Evolutionary conservation across 23 red algal species (phyloP).

Genomic region (Gracilaria vermiculophylla): DNA sequence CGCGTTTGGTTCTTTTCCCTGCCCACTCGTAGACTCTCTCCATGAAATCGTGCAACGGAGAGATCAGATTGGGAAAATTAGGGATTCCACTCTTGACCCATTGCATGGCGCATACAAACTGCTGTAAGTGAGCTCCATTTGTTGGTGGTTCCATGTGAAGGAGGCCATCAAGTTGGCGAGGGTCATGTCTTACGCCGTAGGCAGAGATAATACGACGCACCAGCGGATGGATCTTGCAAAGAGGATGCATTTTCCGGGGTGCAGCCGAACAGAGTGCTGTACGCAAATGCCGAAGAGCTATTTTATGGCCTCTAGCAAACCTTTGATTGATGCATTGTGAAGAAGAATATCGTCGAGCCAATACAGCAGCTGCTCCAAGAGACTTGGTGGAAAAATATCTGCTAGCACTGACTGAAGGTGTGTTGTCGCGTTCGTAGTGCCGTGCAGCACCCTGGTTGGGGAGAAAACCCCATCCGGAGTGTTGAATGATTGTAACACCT

Average conservation of each 20-base stretch:
- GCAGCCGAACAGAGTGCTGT: neutral
- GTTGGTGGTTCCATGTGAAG: constrained; percentile 11
- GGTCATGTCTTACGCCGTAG: neutral
- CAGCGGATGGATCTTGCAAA: neutral
- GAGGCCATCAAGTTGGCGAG: neutral
- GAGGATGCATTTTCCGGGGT: constrained; percentile 10
- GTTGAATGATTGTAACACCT: constrained; percentile 24
- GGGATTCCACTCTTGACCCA: neutral
- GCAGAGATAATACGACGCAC: constrained; percentile 5
- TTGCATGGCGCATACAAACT: constrained; percentile 1
- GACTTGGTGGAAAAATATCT: neutral
- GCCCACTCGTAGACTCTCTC: neutral
- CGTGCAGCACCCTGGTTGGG: neutral
- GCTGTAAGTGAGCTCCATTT: constrained; percentile 20
- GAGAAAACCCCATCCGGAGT: constrained; percentile 9
- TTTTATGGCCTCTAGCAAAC: neutral
- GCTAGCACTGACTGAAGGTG: constrained; percentile 9
- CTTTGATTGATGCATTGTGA: neutral
- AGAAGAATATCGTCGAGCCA: constrained; percentile 23
- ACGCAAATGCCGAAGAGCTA: neutral
- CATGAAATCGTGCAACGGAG: constrained; percentile 3
- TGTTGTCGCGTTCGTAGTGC: constrained; percentile 15
- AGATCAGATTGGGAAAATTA: neutral
- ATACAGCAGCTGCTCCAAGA: neutral
- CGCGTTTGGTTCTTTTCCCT: neutral